Base-by-base conservation (phyloP, 768 basidiomycete genomes). In the Holtermannia corniformis region DNA sequence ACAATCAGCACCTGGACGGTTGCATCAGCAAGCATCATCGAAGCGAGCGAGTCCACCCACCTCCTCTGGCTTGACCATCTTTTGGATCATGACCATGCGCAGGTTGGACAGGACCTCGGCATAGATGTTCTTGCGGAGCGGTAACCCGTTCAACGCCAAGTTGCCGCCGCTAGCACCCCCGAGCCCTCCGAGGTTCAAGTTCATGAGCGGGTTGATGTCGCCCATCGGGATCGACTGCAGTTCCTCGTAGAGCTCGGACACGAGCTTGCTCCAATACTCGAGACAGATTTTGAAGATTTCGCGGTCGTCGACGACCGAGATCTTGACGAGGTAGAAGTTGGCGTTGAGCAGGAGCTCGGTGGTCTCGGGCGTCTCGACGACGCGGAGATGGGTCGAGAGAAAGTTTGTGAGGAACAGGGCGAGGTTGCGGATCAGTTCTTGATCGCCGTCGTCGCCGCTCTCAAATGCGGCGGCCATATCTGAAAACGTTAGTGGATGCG, bases 31-130 rank as follows among this genome's bases (percentile, higher is more conserved):
- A n/a, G n/a, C n/a, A n/a, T n/a, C n/a, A 44, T 26, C 10, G 26
- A 23, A 37, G 10, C 20, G 26, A 41, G 20, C n/a, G 21, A 41
- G 13, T 24, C 37, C 13, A 42, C 59, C 49, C 55, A 90, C 93
- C 81, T 99, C 95, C 73, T 99, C 95, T 3, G 95, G 95, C 72
- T 97, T 99, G 59, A 96, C 95, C 95, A 99, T 99, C 64, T 88
- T 81, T 75, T 96, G 93, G 62, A 97, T 93, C 65, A 99, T 90
- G 43, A 97, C 93, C 55, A 96, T 74, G 42, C 95, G 81, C 62
- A 99, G 71, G 71, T 99, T 95, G 25, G 86, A 90, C 49, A 99
- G 76, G 11, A 99, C 90, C 60, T 97, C 92, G 56, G 84, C 83
- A 69, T 97, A 99, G 55, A 95, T 86, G 70, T 89, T 89, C 79